phyloP scores from a whole-genome alignment of 2,329 filamentous ascomycete genomes.

The Pseudocercospora macadamiae region DNA sequence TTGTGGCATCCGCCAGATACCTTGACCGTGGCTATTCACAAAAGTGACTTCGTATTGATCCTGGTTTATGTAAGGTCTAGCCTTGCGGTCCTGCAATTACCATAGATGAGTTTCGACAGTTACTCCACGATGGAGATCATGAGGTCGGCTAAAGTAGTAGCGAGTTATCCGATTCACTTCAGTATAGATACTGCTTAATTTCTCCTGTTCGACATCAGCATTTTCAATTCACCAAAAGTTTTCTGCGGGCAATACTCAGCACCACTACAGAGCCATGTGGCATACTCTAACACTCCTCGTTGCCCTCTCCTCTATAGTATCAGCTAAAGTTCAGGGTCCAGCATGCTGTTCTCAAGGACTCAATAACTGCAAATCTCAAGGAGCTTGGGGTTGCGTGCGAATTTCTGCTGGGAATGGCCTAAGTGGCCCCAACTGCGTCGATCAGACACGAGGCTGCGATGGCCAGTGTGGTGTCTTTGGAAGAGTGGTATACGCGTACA shows the following conservation, averaged over 20 bases:
- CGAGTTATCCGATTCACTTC: not conserved
- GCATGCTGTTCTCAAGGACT: conserved; percentile 3
- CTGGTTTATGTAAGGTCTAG: not conserved
- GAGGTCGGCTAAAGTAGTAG: no score
- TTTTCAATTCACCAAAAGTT: not conserved
- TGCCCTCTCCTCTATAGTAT: not conserved
- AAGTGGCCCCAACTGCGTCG: conserved; percentile 9
- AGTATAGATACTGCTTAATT: not conserved
- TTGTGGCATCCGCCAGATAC: no score
- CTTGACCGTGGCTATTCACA: not conserved
- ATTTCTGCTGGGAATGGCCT: not conserved
- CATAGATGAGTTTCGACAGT: not conserved
- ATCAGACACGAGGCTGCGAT: conserved; percentile 11
- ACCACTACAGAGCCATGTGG: not conserved
- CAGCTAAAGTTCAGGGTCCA: not conserved
- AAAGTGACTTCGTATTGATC: not conserved
- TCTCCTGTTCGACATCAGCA: not conserved
- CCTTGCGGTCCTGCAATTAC: not conserved
- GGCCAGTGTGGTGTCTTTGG: not conserved
- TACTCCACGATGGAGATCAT: not conserved
- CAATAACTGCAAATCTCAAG: conserved; percentile 1
- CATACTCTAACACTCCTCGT: not conserved
- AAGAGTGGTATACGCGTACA: conserved; percentile 3
- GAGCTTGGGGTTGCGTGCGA: conserved; percentile 10
- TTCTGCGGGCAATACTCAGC: not conserved